These are phyloP conservation scores for Pleurotus sapidus DNA, from an alignment of 768 basidiomycete genomes.

Conservation along the genomic window DNA sequence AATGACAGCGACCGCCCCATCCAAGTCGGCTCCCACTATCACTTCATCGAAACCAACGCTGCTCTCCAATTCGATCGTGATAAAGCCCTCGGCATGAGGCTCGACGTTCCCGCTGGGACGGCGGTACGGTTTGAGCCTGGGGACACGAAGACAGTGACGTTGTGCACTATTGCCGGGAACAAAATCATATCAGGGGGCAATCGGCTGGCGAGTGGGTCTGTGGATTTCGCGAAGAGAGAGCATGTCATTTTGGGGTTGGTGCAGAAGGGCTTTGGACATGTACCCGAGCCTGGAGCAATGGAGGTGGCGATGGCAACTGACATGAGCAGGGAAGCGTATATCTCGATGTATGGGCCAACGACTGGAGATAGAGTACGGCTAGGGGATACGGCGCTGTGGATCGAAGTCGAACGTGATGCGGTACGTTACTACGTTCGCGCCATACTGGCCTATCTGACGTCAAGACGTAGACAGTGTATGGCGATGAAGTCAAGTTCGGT, in stretches of 20 bases:
- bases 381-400: conserved; percentile 88
- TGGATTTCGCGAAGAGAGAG: conserved; percentile 42
- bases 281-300: conserved; percentile 59
- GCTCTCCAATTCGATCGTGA: conserved; percentile 79
- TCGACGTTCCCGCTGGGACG: conserved; percentile 93
- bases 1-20: conserved; percentile 94
- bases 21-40: conserved; percentile 95
- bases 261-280: conserved; percentile 67
- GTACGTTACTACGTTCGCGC: conserved; percentile 30
- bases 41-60: conserved; percentile 88
- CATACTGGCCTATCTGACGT: neutral
- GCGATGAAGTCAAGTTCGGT: conserved; percentile 98
- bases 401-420: conserved; percentile 87
- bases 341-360: conserved; percentile 95
- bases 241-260: conserved; percentile 46
- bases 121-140: conserved; percentile 97
- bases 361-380: conserved; percentile 85
- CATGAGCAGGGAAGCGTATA: conserved; percentile 72
- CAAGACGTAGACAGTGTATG: conserved; percentile 68
- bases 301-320: conserved; percentile 50
- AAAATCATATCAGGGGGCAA: conserved; percentile 81
- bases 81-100: conserved; percentile 76
- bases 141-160: conserved; percentile 77
- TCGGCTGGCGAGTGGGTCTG: conserved; percentile 54
- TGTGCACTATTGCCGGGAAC: conserved; percentile 75